Evolutionary conservation across 148 eudicot species (phyloP), one percentile per base, ranked within the genome.

Genomic region (Suaeda aralocaspica): DNA sequence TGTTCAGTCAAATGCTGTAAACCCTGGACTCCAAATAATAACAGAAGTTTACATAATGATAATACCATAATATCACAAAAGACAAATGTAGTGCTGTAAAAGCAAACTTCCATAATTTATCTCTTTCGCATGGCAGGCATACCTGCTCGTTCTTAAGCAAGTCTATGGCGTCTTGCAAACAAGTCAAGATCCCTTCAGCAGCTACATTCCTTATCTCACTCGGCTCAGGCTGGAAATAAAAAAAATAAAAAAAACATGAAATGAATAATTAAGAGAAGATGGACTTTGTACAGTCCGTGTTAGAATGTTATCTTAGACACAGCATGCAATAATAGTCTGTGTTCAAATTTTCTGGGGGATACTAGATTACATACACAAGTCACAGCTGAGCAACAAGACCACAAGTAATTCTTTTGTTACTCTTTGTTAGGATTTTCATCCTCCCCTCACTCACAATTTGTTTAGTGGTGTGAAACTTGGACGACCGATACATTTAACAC

Each of bases 121-220:
- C 1, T 41, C 51, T 14, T 63, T 24, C 11, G 4, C 67, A 41
- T 31, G 30, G 50, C 30, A 49, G 61, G 48, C 49, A n/a, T 84
- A 91, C 98, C 95, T 85, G 83, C 14, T 87, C 78, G 64, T 87
- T 78, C 73, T 85, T 70, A 42, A 94, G 90, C 74, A 82, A 75
- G 73, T 87, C 92, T 74, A 89, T 81, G 36, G 96, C 90, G 64
- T 94, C 96, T 51, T 94, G 89, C 59, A 94, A 81, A 81, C 95
- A 94, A 25, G 89, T 82, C 69, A 94, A 74, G 62, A 94, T 84
- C 67, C 98, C 98, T 81, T 87, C 96, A 63, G 92, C 89, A 64
- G 98, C 97, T 46, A 94, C 86, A 60, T 81, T 84, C 80, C 76
- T 84, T 56, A 91, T 84, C 80, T 91, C 96, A 56, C 85, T 64